Conservation (phyloP, 164 flowering plant genomes). For the Aristolochia fimbriata region DNA sequence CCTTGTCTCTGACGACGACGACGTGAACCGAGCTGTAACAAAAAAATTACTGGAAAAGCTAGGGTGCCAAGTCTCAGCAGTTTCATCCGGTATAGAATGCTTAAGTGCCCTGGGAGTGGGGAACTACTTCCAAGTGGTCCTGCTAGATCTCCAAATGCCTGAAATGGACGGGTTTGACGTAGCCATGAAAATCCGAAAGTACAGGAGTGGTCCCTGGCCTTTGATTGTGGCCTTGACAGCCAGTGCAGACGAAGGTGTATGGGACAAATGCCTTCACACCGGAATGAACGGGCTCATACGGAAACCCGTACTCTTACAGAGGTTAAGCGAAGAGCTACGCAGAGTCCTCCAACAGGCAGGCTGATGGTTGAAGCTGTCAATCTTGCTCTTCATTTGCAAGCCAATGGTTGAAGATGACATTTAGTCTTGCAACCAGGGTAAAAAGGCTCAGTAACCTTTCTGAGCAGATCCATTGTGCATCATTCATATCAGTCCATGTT, state of each 20-base stretch:
- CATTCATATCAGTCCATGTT: too few relatives aligned
- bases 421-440: too few relatives aligned
- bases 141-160: slow-evolving; percentile 75
- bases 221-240: slow-evolving; percentile 62
- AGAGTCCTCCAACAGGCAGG: slow-evolving; percentile 45
- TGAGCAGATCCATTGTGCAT: too few relatives aligned
- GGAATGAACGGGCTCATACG: slow-evolving; percentile 78
- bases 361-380: too few relatives aligned
- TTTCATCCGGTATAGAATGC: slow-evolving; percentile 77
- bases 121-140: slow-evolving; percentile 38
- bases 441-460: too few relatives aligned
- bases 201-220: slow-evolving; percentile 56
- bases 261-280: slow-evolving; percentile 50
- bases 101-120: slow-evolving; percentile 45
- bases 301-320: slow-evolving; percentile 59
- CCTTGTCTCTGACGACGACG: slow-evolving; percentile 62
- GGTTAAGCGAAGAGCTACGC: slow-evolving; percentile 58
- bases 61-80: slow-evolving; percentile 71
- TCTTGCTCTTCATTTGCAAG: too few relatives aligned
- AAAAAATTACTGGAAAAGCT: slow-evolving; percentile 74
- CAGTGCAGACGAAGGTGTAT: slow-evolving; percentile 49
- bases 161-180: slow-evolving; percentile 87
- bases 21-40: slow-evolving; percentile 64
- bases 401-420: too few relatives aligned
- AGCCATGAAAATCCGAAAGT: slow-evolving; percentile 57